These are phyloP conservation scores for Penicillium riverlandense DNA, from an alignment of 495 filamentous ascomycete species.

Conservation along the genomic window DNA sequence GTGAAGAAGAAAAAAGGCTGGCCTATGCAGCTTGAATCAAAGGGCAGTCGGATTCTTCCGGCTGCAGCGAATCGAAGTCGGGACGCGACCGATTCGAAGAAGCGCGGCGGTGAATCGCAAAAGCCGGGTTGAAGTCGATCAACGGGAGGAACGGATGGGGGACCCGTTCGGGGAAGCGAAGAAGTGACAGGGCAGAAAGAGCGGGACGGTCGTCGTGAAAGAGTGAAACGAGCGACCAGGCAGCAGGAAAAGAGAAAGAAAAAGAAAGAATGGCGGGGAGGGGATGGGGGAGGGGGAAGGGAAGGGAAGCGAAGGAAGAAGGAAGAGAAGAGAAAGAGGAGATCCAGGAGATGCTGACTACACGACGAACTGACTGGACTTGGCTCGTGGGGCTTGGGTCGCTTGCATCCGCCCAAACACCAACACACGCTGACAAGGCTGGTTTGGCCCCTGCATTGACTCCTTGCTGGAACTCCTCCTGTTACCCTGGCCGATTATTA, in stretches of 20 bases:
- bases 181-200: slow-evolving; percentile 16
- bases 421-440: neutral
- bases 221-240: slow-evolving; percentile 37
- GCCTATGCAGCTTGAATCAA: slow-evolving; percentile 34
- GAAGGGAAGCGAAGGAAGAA: slow-evolving; percentile 18
- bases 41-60: slow-evolving; percentile 9
- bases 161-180: slow-evolving; percentile 25
- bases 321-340: slow-evolving; percentile 12
- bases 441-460: slow-evolving; percentile 13
- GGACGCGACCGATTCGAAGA: neutral
- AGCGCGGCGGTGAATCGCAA: slow-evolving; percentile 11
- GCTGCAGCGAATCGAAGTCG: slow-evolving; percentile 1
- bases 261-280: slow-evolving; percentile 15
- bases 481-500: neutral
- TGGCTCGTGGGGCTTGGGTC: neutral
- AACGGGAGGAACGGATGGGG: slow-evolving; percentile 17
- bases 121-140: slow-evolving; percentile 24
- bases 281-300: slow-evolving; percentile 17
- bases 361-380: neutral
- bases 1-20: slow-evolving; percentile 26
- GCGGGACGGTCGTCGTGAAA: slow-evolving; percentile 31
- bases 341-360: slow-evolving; percentile 28
- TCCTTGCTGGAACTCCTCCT: slow-evolving; percentile 8
- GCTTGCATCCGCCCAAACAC: neutral
- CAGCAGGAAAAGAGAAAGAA: slow-evolving; percentile 17